Base-by-base conservation (phyloP, 768 basidiomycete genomes). In the Psilocybe azurescens region DNA sequence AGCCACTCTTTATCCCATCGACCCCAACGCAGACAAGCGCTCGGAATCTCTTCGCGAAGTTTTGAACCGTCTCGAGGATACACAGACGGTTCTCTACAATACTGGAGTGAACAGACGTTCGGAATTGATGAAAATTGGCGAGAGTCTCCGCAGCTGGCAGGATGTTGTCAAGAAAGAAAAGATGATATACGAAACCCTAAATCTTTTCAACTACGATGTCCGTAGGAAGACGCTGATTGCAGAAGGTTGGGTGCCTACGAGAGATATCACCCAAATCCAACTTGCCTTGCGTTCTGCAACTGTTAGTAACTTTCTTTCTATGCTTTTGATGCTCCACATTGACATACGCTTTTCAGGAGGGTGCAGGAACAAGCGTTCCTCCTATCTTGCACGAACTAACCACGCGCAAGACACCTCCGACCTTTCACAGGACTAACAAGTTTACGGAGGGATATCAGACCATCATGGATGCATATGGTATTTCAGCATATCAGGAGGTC, bases 401-500 rank as follows among this genome's bases (percentile, higher is more conserved):
- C 65, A 98, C 95, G 30, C 87, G 81, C 77, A 95, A 94, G 79
- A 94, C 89, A 3, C 97, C 97, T 8, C 97, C 97, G 1, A 99
- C 97, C 1, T 99, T 92, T 83, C 87, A 93, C 66, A 87, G 94
- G 61, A 95, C 93, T 29, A 96, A 95, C 81, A 95, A 93, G 75
- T 97, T 99, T 71, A 99, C 97, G 1, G 91, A 93, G 69, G 97
- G 90, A 7, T 99, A 95, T 86, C 97, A 99, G 77, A 86, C 92
- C 39, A 96, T 99, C 77, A 97, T 99, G 89, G 97, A 99, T 75
- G 90, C 91, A 54, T 99, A 99, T 72, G 97, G 97, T 70, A 88
- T 94, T 55, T 93, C 95, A 13, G 89, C 86, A 1, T 99, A 99
- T 73, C 93, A 98, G 73, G 97, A 99, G 76, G 89, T 95, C 73